Conservation (phyloP, 1,284 basidiomycete species). For the Ceratobasidium sp. region DNA sequence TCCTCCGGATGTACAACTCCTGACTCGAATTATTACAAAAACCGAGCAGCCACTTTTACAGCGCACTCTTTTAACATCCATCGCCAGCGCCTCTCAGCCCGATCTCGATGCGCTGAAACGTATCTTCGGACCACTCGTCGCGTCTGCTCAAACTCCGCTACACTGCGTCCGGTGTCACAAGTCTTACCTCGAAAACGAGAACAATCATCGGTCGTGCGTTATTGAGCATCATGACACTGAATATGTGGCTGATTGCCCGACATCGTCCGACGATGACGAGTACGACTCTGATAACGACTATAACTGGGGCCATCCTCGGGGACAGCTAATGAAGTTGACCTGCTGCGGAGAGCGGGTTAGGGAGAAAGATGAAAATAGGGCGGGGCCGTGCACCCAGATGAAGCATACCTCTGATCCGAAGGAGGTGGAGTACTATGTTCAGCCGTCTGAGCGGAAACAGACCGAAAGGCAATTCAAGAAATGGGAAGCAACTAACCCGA, state of each 20-base stretch:
- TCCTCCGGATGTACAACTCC: neutral
- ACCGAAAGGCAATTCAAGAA: too few relatives aligned
- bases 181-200: neutral
- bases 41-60: neutral
- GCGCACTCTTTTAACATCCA: neutral
- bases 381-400: neutral
- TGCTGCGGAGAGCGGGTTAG: neutral
- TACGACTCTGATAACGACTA: neutral
- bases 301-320: too few relatives aligned
- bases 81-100: neutral
- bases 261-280: too few relatives aligned
- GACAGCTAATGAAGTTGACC: neutral
- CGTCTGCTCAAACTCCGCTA: neutral
- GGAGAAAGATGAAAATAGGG: neutral
- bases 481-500: too few relatives aligned
- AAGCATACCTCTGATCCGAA: constrained; percentile 11
- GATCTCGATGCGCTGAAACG: neutral
- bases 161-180: constrained; percentile 9
- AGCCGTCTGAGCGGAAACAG: too few relatives aligned
- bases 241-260: too few relatives aligned
- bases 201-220: neutral
- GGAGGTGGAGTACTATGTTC: constrained; percentile 16
- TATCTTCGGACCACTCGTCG: neutral
- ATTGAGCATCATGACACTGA: too few relatives aligned
- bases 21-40: neutral